Conservation (phyloP, 768 basidiomycete species). For the Chlorophyllum brunneum region DNA sequence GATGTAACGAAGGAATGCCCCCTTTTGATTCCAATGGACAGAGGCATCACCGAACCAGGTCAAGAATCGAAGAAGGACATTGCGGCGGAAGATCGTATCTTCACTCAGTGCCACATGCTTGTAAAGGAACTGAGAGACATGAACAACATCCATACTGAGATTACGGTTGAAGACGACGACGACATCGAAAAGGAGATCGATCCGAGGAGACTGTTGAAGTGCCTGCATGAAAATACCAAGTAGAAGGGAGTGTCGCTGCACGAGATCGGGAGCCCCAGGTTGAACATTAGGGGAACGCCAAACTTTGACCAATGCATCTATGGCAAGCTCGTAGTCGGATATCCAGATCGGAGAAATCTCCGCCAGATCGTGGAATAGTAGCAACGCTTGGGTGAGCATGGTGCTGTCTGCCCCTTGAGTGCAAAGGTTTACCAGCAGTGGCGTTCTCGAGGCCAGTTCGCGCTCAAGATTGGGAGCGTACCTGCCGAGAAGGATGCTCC, state of each 20-base stretch:
- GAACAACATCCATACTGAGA: conserved; percentile 77
- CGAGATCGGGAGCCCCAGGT: conserved; percentile 44
- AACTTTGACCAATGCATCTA: conserved; percentile 67
- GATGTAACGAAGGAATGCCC: conserved; percentile 74
- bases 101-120: conserved; percentile 74
- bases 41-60: conserved; percentile 72
- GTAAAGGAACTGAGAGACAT: conserved; percentile 81
- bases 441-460: conserved; percentile 61
- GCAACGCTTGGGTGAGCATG: conserved; percentile 65
- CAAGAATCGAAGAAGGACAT: conserved; percentile 80
- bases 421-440: conserved; percentile 46
- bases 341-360: conserved; percentile 69
- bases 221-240: conserved; percentile 75
- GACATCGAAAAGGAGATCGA: conserved; percentile 88
- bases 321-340: conserved; percentile 55
- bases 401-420: conserved; percentile 46
- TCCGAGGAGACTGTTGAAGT: conserved; percentile 65
- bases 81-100: conserved; percentile 69
- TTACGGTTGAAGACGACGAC: conserved; percentile 77
- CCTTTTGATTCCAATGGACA: conserved; percentile 72
- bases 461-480: conserved; percentile 73
- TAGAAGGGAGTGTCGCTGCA: conserved; percentile 61
- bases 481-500: conserved; percentile 77
- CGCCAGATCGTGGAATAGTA: conserved; percentile 74
- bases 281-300: conserved; percentile 60